A percentile compares a stretch with the other conserved stretches of the same genome.
Evolutionary conservation across 495 filamentous ascomycete species (phyloP).

Genomic region (Evernia prunastri): DNA sequence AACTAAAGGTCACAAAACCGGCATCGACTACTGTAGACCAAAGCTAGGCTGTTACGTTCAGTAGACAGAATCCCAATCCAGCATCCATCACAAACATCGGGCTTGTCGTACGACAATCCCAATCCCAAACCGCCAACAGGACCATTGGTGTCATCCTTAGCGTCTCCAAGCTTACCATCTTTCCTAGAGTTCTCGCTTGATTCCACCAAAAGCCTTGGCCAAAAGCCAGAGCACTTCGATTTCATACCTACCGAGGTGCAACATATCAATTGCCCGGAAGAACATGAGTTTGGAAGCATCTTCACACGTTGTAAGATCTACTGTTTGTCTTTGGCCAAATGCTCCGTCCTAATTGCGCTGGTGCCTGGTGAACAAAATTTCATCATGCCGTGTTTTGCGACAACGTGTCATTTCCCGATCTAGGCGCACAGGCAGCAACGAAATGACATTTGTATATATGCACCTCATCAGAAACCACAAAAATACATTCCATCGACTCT

Average conservation of each 20-base stretch:
- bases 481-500: neutral
- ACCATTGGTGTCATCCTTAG: neutral
- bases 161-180: neutral
- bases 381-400: too few species aligned
- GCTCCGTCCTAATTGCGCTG: neutral
- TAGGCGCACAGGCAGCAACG: constrained; percentile 3
- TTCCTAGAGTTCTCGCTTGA: neutral
- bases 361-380: neutral
- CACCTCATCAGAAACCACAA: too few species aligned
- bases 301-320: too few species aligned
- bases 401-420: constrained; percentile 3
- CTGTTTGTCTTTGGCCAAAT: too few species aligned
- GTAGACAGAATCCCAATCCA: too few species aligned
- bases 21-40: too few species aligned
- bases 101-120: too few species aligned
- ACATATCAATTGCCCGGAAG: too few species aligned
- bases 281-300: too few species aligned
- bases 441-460: neutral
- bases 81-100: too few species aligned
- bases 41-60: too few species aligned
- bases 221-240: neutral
- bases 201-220: neutral
- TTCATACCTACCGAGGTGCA: neutral
- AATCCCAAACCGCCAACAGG: neutral
- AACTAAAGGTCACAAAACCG: too few species aligned